Percentiles rank a stretch among this genome's conserved stretches.
Conservation (phyloP, 306 rosid species). For the Cicer chorassanicum region DNA sequence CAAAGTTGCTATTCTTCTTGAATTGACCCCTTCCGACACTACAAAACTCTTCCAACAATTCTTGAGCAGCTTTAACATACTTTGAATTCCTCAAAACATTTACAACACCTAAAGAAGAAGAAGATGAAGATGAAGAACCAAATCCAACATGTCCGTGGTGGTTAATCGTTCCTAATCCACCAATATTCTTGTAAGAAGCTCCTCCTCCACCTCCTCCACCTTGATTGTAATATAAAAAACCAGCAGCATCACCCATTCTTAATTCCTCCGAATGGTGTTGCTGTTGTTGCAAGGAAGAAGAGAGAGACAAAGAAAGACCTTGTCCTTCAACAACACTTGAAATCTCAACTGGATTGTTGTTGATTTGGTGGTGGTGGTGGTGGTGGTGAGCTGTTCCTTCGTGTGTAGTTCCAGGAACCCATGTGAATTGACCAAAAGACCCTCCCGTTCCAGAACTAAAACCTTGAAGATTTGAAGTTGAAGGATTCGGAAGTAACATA, state of each 20-base stretch:
- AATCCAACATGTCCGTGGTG: slow-evolving; percentile 59
- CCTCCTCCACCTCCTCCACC: slow-evolving; percentile 25
- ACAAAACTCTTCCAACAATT: slow-evolving; percentile 81
- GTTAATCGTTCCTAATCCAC: slow-evolving; percentile 40
- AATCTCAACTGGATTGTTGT: slow-evolving; percentile 35
- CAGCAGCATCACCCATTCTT: slow-evolving; percentile 56
- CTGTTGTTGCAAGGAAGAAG: slow-evolving; percentile 67
- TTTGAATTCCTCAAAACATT: slow-evolving; percentile 76
- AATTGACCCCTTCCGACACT: slow-evolving; percentile 86
- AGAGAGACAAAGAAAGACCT: slow-evolving; percentile 67
- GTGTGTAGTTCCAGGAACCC: slow-evolving; percentile 48
- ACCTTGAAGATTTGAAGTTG: slow-evolving; percentile 50
- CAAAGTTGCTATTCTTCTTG: slow-evolving; percentile 72
- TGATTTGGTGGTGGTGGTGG: background rate
- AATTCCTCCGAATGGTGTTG: slow-evolving; percentile 71
- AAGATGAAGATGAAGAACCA: slow-evolving; percentile 48
- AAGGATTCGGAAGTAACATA: slow-evolving; percentile 70
- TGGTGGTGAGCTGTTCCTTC: slow-evolving; percentile 13
- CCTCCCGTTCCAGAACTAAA: slow-evolving; percentile 48
- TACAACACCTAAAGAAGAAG: slow-evolving; percentile 61
- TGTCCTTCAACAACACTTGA: slow-evolving; percentile 67
- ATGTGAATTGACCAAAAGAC: slow-evolving; percentile 70
- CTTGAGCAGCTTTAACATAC: slow-evolving; percentile 76
- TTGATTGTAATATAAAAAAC: slow-evolving; percentile 57
- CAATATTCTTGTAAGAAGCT: slow-evolving; percentile 54